Evolutionary conservation across 1,284 basidiomycete species (phyloP).

Genomic region (Rhodotorula sp.): DNA sequence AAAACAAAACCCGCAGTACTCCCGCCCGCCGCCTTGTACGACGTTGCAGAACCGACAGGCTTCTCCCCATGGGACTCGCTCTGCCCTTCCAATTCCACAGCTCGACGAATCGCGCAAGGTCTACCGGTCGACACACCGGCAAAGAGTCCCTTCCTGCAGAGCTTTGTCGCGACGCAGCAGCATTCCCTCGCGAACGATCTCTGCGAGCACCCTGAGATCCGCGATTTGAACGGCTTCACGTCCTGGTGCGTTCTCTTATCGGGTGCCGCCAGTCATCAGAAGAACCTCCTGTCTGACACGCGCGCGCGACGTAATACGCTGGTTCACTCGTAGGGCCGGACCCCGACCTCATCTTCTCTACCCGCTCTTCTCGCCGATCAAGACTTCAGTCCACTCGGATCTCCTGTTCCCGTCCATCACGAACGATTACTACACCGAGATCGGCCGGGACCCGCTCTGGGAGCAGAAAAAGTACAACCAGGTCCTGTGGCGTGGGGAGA

Average conservation of each 20-base stretch:
- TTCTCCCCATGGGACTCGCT: constrained; percentile 32
- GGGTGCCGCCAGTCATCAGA: no score
- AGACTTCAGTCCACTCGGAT: constrained; percentile 42
- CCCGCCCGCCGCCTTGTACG: background rate
- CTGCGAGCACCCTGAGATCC: constrained; percentile 37
- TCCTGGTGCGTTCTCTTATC: constrained; percentile 15
- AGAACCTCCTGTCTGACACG: background rate
- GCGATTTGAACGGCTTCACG: constrained; percentile 36
- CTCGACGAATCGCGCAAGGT: constrained; percentile 16
- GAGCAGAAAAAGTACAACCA: constrained; percentile 50
- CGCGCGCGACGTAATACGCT: no score
- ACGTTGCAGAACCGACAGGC: constrained; percentile 24
- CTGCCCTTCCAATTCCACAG: constrained; percentile 35
- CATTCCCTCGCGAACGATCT: constrained; percentile 35
- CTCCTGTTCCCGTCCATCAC: constrained; percentile 40
- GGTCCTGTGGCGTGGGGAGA: constrained; percentile 50
- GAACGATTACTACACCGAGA: constrained; percentile 38
- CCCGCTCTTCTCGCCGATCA: constrained; percentile 44
- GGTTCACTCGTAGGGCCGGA: constrained; percentile 16
- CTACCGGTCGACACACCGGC: constrained; percentile 17
- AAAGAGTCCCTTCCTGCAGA: background rate
- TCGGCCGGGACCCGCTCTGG: constrained; percentile 48
- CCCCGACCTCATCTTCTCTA: constrained; percentile 35
- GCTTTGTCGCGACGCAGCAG: constrained; percentile 31
- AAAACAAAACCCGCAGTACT: constrained; percentile 10